Evolutionary conservation across 139 green algal species (phyloP).

Genomic region (Ettlia oleoabundans): DNA sequence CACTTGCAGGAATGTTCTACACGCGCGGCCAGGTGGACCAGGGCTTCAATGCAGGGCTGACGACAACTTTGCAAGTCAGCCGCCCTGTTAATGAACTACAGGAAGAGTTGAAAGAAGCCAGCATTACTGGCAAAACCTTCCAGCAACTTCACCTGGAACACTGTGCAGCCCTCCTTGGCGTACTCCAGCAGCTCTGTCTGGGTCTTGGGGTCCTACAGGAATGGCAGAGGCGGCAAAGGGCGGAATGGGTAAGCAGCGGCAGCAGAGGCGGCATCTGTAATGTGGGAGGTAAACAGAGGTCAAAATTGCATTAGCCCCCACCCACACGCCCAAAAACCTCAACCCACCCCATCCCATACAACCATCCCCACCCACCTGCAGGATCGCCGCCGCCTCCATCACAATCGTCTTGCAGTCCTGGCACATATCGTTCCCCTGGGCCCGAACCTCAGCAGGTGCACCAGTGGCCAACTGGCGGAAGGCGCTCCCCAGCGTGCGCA

Average conservation of each 20-base stretch:
- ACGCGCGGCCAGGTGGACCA: too few species aligned
- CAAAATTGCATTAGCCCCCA: too few species aligned
- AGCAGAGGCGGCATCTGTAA: not conserved
- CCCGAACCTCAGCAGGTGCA: not conserved
- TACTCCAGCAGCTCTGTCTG: slow-evolving; percentile 53
- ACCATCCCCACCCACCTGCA: not conserved
- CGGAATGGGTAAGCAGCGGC: not conserved
- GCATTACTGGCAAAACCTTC: too few species aligned
- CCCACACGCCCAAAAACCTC: too few species aligned
- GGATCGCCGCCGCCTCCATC: slow-evolving; percentile 36
- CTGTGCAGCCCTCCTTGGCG: slow-evolving; percentile 47
- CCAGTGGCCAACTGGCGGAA: slow-evolving; percentile 1
- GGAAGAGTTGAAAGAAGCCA: too few species aligned
- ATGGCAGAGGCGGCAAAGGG: not conserved
- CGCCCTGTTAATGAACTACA: too few species aligned
- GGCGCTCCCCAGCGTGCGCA: not conserved
- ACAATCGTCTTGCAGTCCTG: slow-evolving; percentile 47
- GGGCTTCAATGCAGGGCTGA: too few species aligned
- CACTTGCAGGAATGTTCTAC: too few species aligned
- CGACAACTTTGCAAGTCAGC: too few species aligned
- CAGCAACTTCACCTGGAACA: too few species aligned
- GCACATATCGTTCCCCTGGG: slow-evolving; percentile 11
- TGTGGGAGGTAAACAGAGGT: not conserved
- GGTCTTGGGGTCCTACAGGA: slow-evolving; percentile 44
- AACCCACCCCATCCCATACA: not conserved